Percentiles rank a stretch among this genome's conserved stretches.
Conservation (phyloP, 805 yeast genomes). For the Wickerhamiella galacta region DNA sequence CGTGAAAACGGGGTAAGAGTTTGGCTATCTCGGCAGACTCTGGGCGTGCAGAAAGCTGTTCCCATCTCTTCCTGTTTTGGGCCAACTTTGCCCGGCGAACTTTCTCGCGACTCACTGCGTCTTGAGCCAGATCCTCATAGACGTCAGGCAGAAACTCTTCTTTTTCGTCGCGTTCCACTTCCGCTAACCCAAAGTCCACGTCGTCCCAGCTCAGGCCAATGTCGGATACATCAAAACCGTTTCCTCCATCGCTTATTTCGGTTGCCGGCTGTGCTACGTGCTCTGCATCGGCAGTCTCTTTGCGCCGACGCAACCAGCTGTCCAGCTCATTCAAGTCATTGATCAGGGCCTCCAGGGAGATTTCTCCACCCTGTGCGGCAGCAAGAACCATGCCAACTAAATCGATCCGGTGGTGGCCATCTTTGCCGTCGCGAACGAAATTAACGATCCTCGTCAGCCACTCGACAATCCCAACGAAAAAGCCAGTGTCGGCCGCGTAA, state of each 20-base stretch:
- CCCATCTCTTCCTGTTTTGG: constrained; percentile 4
- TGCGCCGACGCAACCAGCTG: constrained; percentile 14
- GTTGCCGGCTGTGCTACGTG: constrained; percentile 5
- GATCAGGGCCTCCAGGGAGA: constrained; percentile 24
- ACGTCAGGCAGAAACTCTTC: constrained; percentile 22
- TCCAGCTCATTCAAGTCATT: constrained; percentile 29
- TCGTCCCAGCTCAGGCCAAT: constrained; percentile 25
- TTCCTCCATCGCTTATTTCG: constrained; percentile 13
- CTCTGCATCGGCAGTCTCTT: constrained; percentile 11
- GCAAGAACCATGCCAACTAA: constrained; percentile 24
- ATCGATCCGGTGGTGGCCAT: constrained; percentile 27
- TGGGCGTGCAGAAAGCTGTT: neutral
- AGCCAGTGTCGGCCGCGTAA: constrained; percentile 58
- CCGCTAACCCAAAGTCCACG: constrained; percentile 33
- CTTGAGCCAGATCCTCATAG: constrained; percentile 17
- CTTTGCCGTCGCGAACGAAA: constrained; percentile 45
- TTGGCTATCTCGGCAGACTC: neutral
- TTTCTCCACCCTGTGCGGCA: constrained; percentile 3
- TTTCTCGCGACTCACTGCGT: constrained; percentile 18
- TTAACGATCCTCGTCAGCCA: constrained; percentile 60
- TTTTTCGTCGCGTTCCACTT: constrained; percentile 31
- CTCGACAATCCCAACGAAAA: constrained; percentile 51
- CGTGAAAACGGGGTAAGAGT: constrained; percentile 7
- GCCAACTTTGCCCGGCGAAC: constrained; percentile 15
- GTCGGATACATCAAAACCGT: constrained; percentile 28